phyloP scores from a whole-genome alignment of 2,329 filamentous ascomycete genomes.

The Epichloe amarillans region DNA sequence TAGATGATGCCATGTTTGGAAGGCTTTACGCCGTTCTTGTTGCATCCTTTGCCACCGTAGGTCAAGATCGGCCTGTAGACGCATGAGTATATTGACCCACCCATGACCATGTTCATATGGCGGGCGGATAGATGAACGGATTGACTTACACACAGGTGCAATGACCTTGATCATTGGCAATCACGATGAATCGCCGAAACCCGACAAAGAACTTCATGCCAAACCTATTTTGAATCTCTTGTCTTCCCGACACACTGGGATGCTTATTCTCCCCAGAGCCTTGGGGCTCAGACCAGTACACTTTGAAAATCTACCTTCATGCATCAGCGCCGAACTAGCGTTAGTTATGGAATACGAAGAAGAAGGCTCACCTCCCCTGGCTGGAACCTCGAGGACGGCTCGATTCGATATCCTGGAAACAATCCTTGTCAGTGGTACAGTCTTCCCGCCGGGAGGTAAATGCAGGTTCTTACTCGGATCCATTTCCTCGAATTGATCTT shows the following conservation, averaged over 20 bases:
- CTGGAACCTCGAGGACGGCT: slow-evolving; percentile 25
- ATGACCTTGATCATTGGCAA: slow-evolving; percentile 37
- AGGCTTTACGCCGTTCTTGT: slow-evolving; percentile 38
- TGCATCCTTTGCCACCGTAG: slow-evolving; percentile 38
- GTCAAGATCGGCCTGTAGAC: slow-evolving; percentile 38
- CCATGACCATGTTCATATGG: neutral
- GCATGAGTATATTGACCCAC: neutral
- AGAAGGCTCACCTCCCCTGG: slow-evolving; percentile 26
- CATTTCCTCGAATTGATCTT: slow-evolving; percentile 13
- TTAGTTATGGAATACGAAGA: neutral
- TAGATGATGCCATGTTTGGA: slow-evolving; percentile 41
- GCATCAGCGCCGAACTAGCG: slow-evolving; percentile 1
- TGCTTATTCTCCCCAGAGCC: slow-evolving; percentile 22
- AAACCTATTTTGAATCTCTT: slow-evolving; percentile 21
- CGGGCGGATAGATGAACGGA: neutral
- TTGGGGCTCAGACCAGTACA: slow-evolving; percentile 39
- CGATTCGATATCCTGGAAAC: slow-evolving; percentile 25
- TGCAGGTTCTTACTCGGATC: slow-evolving; percentile 22
- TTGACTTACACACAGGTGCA: slow-evolving; percentile 39
- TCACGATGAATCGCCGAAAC: slow-evolving; percentile 41
- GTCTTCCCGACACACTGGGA: slow-evolving; percentile 19
- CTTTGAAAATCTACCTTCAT: slow-evolving; percentile 36
- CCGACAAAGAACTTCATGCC: slow-evolving; percentile 32
- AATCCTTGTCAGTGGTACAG: neutral
- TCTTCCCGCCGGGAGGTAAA: neutral